phyloP scores from a whole-genome alignment of 805 yeast genomes.

The Candida maltosa region DNA sequence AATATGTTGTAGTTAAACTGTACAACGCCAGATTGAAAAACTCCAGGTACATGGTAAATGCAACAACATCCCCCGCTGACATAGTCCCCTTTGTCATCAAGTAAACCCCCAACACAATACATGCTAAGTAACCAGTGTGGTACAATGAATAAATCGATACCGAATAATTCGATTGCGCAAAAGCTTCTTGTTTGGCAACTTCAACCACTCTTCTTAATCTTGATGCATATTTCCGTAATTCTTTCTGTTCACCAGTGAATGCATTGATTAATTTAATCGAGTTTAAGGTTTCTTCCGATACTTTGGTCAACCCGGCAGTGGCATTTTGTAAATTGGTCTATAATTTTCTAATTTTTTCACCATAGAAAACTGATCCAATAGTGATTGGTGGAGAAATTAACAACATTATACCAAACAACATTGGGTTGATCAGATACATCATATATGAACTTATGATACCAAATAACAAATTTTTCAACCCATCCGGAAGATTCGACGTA shows the following conservation, averaged over 20 bases:
- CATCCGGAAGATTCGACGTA: constrained; percentile 43
- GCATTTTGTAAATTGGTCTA: constrained; percentile 42
- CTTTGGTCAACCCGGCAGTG: constrained; percentile 42
- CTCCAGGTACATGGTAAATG: constrained; percentile 45
- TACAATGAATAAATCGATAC: constrained; percentile 41
- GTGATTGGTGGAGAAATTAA: constrained; percentile 45
- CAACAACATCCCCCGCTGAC: constrained; percentile 48
- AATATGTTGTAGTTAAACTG: constrained; percentile 42
- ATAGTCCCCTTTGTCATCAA: constrained; percentile 39
- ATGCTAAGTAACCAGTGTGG: constrained; percentile 41
- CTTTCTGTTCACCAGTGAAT: constrained; percentile 41
- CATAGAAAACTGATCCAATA: constrained; percentile 43
- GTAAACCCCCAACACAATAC: constrained; percentile 41
- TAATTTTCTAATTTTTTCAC: constrained; percentile 39
- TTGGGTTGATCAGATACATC: constrained; percentile 43
- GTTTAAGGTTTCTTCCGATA: constrained; percentile 41
- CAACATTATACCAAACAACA: constrained; percentile 41
- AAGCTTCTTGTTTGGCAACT: constrained; percentile 43
- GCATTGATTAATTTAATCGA: constrained; percentile 42
- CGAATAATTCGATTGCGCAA: constrained; percentile 42
- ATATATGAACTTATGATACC: constrained; percentile 40
- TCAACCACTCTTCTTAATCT: constrained; percentile 36
- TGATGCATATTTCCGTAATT: constrained; percentile 34
- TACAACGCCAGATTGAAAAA: constrained; percentile 42
- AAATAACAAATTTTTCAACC: constrained; percentile 40